Evolutionary conservation across 2,329 filamentous ascomycete species (phyloP).

Genomic region (Sarocladium strictum): DNA sequence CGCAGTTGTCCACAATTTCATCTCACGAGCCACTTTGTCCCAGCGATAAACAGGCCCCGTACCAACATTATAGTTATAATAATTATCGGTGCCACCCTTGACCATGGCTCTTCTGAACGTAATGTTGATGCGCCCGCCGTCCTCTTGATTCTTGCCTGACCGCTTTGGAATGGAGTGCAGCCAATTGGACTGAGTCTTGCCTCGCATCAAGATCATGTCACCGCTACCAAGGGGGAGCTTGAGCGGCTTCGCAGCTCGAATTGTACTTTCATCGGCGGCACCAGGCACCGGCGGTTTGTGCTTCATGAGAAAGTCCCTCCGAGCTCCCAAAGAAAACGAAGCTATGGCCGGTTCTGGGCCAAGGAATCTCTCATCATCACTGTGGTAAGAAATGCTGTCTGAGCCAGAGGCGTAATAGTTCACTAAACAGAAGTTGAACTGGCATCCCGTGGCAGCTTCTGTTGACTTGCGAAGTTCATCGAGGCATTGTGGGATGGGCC

Average conservation of each 20-base stretch:
- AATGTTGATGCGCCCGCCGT: conserved; percentile 67
- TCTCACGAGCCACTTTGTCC: conserved; percentile 49
- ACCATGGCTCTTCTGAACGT: conserved; percentile 69
- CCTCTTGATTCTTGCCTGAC: conserved; percentile 55
- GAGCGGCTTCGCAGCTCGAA: conserved; percentile 28
- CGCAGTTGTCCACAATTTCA: conserved; percentile 31
- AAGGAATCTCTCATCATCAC: conserved; percentile 74
- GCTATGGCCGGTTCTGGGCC: conserved; percentile 66
- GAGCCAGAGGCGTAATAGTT: conserved; percentile 77
- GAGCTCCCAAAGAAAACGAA: conserved; percentile 66
- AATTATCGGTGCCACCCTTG: conserved; percentile 71
- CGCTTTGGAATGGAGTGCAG: conserved; percentile 73
- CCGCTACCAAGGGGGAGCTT: conserved; percentile 56
- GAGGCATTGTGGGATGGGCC: conserved; percentile 66
- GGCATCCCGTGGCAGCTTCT: conserved; percentile 59
- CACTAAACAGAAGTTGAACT: conserved; percentile 73
- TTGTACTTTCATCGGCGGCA: conserved; percentile 25
- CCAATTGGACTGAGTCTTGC: conserved; percentile 70
- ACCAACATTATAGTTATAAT: conserved; percentile 79
- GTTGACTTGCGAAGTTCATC: conserved; percentile 56
- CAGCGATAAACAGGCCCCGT: conserved; percentile 62
- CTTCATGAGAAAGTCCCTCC: conserved; percentile 72
- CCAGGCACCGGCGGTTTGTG: conserved; percentile 55
- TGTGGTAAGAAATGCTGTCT: conserved; percentile 75
- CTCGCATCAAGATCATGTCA: conserved; percentile 76